These are phyloP conservation scores for Filosporella fistucella DNA, from an alignment of 495 filamentous ascomycete genomes.

Conservation along the genomic window DNA sequence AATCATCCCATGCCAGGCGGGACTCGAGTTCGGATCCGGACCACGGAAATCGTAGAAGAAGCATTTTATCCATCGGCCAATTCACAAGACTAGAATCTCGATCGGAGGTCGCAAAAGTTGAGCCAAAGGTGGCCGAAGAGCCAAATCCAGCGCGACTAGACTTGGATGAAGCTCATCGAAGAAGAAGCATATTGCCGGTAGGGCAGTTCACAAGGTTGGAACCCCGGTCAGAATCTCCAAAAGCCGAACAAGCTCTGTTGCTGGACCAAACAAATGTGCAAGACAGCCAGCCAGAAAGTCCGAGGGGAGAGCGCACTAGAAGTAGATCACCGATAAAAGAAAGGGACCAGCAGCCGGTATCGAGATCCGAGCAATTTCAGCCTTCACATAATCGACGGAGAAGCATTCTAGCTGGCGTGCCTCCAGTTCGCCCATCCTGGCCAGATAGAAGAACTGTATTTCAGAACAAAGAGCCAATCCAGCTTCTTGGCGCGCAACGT, in stretches of 20 bases:
- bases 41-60: not conserved
- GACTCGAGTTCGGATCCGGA: not conserved
- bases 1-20: not conserved
- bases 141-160: not conserved
- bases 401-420: not conserved
- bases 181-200: not conserved
- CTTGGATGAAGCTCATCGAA: not conserved
- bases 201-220: too few relatives aligned
- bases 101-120: not conserved
- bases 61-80: not conserved
- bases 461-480: not conserved
- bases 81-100: not conserved
- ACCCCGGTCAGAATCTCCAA: too few relatives aligned
- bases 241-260: too few relatives aligned
- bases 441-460: not conserved
- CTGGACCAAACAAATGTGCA: too few relatives aligned
- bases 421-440: constrained; percentile 3
- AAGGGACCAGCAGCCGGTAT: not conserved
- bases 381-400: not conserved
- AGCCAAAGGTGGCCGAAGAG: not conserved
- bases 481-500: not conserved
- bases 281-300: not conserved
- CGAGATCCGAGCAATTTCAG: not conserved
- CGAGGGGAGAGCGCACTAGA: not conserved
- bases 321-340: not conserved